Conservation (phyloP, 2,329 filamentous ascomycete species). For the Teratosphaeria nubilosa region DNA sequence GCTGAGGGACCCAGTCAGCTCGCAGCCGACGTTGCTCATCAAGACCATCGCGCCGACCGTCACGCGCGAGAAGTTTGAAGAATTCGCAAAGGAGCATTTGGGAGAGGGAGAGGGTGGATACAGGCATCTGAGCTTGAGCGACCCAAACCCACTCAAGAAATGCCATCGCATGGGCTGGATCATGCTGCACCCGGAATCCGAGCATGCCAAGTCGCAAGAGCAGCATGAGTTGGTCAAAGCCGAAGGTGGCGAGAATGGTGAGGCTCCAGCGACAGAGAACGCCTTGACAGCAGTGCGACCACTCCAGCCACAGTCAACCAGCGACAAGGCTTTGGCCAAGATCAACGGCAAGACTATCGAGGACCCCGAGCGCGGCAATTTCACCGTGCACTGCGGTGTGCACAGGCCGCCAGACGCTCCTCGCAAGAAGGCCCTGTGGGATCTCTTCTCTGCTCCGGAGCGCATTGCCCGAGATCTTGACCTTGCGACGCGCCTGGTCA, state of each 20-base stretch:
- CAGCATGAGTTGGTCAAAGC: not conserved
- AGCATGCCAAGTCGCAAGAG: constrained; percentile 39
- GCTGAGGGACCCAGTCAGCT: constrained; percentile 76
- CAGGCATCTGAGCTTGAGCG: constrained; percentile 90
- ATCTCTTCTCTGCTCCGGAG: constrained; percentile 89
- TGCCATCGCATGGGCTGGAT: constrained; percentile 99
- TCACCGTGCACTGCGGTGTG: constrained; percentile 93
- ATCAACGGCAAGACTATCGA: constrained; percentile 97
- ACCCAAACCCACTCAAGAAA: constrained; percentile 92
- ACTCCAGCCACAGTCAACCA: constrained; percentile 13
- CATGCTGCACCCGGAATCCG: constrained; percentile 74
- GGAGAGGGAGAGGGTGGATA: constrained; percentile 86
- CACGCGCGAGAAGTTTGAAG: constrained; percentile 83
- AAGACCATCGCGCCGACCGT: constrained; percentile 97
- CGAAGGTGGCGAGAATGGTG: constrained; percentile 11
- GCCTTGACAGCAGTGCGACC: constrained; percentile 1
- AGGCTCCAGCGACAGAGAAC: constrained; percentile 11
- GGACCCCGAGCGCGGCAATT: constrained; percentile 86
- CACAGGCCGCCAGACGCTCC: constrained; percentile 80
- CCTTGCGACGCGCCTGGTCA: constrained; percentile 69
- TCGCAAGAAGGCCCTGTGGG: constrained; percentile 92
- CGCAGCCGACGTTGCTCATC: constrained; percentile 87
- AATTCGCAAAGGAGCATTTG: constrained; percentile 87
- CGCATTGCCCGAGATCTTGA: constrained; percentile 83
- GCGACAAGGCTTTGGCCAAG: constrained; percentile 77